Conservation (phyloP, 495 filamentous ascomycete species). For the Delitschia confertaspora region DNA sequence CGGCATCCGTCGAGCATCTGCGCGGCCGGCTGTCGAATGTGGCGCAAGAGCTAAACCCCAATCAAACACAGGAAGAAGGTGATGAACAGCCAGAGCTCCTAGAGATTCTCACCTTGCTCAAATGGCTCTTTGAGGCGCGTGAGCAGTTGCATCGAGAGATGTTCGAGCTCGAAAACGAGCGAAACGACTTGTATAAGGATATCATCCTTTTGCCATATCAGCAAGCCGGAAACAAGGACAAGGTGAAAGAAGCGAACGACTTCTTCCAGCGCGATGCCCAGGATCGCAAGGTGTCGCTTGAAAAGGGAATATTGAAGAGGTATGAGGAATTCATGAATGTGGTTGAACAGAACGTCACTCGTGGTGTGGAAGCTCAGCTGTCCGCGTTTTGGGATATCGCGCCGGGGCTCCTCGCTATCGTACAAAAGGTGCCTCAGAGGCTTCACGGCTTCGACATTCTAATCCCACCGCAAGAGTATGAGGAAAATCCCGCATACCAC, state of each 20-base stretch:
- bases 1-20: conserved; percentile 61
- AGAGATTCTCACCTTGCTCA: conserved; percentile 86
- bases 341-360: conserved; percentile 74
- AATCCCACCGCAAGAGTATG: conserved; percentile 67
- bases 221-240: conserved; percentile 58
- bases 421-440: conserved; percentile 62
- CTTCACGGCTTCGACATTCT: conserved; percentile 39
- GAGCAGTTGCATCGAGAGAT: conserved; percentile 75
- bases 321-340: conserved; percentile 70
- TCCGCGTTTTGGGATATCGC: conserved; percentile 97
- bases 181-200: conserved; percentile 75
- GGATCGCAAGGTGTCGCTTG: conserved; percentile 56
- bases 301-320: conserved; percentile 57
- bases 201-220: conserved; percentile 75
- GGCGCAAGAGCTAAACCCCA: conserved; percentile 61
- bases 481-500: conserved; percentile 75
- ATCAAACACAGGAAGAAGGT: conserved; percentile 83
- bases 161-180: conserved; percentile 73
- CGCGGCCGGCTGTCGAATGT: conserved; percentile 63
- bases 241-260: conserved; percentile 60
- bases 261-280: conserved; percentile 75
- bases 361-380: conserved; percentile 83
- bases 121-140: conserved; percentile 94
- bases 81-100: conserved; percentile 90
- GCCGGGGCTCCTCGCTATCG: conserved; percentile 62